Percentiles rank a stretch among this genome's conserved stretches.
Evolutionary conservation across 129 eudicot species (phyloP).

Genomic region (Scalesia atractyloides): DNA sequence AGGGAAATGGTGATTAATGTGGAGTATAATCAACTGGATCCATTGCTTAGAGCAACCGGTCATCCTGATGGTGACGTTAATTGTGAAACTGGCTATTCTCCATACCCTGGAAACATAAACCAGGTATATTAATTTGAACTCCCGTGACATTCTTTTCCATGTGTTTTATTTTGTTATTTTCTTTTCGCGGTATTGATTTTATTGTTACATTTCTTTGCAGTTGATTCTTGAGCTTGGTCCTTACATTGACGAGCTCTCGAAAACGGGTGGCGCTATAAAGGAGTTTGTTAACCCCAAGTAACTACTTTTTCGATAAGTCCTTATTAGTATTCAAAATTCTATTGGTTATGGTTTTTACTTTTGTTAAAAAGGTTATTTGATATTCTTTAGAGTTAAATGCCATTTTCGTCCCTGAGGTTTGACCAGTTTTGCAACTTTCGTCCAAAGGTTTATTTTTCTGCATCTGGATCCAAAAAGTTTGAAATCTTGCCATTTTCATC

Average conservation of each 20-base stretch:
- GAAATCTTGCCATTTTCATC: no score
- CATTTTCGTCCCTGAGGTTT: no score
- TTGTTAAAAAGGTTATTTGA: background rate
- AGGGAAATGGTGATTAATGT: constrained; percentile 97
- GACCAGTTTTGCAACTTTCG: no score
- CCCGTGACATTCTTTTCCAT: background rate
- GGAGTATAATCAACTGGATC: constrained; percentile 99
- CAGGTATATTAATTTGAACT: constrained; percentile 47
- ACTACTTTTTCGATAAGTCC: constrained; percentile 9
- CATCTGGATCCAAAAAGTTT: no score
- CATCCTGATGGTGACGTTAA: constrained; percentile 94
- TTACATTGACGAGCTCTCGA: constrained; percentile 83
- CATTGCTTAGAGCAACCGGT: constrained; percentile 90
- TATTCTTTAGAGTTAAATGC: background rate
- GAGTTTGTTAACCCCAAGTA: constrained; percentile 98
- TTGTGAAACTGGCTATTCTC: constrained; percentile 91
- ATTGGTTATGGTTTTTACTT: background rate
- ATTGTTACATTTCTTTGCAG: constrained; percentile 42
- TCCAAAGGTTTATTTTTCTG: no score
- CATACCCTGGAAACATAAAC: constrained; percentile 97
- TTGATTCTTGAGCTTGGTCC: constrained; percentile 87
- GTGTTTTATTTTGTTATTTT: background rate
- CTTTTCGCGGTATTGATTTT: constrained; percentile 22
- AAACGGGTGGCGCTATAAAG: constrained; percentile 88
- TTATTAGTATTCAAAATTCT: background rate